A percentile compares a stretch with the other conserved stretches of the same genome.
Evolutionary conservation across 768 basidiomycete genomes (phyloP).

Genomic region (Neoboletus magnificus): DNA sequence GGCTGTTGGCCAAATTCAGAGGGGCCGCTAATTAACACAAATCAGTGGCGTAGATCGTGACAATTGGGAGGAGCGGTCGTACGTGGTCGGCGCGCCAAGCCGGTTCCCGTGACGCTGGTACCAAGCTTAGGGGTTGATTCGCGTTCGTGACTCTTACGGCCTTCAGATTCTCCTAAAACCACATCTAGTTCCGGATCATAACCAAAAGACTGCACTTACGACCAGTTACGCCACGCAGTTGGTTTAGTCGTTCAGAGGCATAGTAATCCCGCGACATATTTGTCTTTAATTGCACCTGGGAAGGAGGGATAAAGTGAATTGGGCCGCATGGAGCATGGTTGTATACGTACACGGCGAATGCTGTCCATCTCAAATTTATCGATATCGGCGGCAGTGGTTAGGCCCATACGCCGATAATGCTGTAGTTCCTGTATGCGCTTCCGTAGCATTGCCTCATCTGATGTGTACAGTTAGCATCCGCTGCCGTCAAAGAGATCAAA

Average conservation of each 20-base stretch:
- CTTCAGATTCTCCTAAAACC: constrained; percentile 42
- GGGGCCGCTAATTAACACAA: constrained; percentile 44
- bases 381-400: constrained; percentile 82
- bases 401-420: constrained; percentile 80
- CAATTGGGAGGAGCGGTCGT: constrained; percentile 14
- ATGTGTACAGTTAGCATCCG: background rate
- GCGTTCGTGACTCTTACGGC: constrained; percentile 57
- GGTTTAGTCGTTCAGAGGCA: constrained; percentile 47
- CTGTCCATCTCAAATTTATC: constrained; percentile 83
- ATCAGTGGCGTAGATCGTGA: background rate
- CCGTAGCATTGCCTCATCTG: constrained; percentile 85
- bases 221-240: constrained; percentile 44
- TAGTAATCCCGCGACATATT: constrained; percentile 55
- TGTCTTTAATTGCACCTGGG: constrained; percentile 61
- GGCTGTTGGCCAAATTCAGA: constrained; percentile 88
- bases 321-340: background rate
- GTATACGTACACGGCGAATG: constrained; percentile 59
- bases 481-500: background rate
- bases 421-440: constrained; percentile 91
- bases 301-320: background rate
- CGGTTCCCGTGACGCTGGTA: constrained; percentile 32
- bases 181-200: background rate
- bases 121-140: constrained; percentile 53
- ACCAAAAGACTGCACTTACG: constrained; percentile 44
- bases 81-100: constrained; percentile 44